Conservation (phyloP, 805 yeast genomes). For the Wickerhamomyces tratensis region DNA sequence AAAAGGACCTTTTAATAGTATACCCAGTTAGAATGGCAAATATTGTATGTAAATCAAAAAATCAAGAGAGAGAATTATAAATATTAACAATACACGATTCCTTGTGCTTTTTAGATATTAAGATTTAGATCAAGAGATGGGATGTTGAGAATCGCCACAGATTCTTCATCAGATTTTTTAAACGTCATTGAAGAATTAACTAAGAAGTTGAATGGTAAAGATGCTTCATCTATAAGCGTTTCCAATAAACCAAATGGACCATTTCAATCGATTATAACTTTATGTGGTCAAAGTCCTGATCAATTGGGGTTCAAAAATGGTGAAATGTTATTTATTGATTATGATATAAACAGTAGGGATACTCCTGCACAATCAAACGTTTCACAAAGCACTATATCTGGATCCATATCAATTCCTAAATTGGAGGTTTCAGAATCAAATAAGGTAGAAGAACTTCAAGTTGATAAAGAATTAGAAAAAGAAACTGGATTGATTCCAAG, state of each 20-base stretch:
- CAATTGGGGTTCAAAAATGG: conserved; percentile 37
- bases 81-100: background rate
- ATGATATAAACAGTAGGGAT: conserved; percentile 4
- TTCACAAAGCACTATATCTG: conserved; percentile 5
- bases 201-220: conserved; percentile 14
- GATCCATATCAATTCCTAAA: conserved; percentile 5
- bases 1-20: too few species aligned
- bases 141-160: conserved; percentile 55
- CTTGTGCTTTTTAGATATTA: conserved; percentile 34
- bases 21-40: too few species aligned
- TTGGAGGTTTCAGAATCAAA: conserved; percentile 5
- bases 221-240: conserved; percentile 17
- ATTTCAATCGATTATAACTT: conserved; percentile 15
- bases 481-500: conserved; percentile 69
- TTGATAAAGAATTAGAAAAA: conserved; percentile 59
- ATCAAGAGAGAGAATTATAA: background rate
- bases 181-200: conserved; percentile 31
- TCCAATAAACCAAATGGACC: conserved; percentile 18
- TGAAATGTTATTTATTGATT: conserved; percentile 32
- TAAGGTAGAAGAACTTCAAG: conserved; percentile 41
- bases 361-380: background rate
- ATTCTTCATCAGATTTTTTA: conserved; percentile 32
- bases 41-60: too few species aligned
- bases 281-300: conserved; percentile 21
- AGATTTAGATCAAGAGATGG: conserved; percentile 85